A percentile compares a stretch with the other conserved stretches of the same genome.
Evolutionary conservation across 1,139 yeast genomes (phyloP).

Genomic region (Lodderomyces margitis): DNA sequence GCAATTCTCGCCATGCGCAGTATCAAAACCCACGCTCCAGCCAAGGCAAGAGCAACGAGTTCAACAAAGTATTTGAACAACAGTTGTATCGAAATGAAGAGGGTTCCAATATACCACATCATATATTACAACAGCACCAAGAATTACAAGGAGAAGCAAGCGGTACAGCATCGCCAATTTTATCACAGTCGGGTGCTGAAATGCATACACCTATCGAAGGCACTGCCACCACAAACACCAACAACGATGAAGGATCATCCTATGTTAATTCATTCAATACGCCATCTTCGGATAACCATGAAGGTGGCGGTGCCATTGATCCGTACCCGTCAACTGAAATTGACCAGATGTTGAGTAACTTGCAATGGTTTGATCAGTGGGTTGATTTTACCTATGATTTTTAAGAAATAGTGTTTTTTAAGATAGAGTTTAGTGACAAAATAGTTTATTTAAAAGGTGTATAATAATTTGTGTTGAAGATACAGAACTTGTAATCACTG

Average conservation of each 20-base stretch:
- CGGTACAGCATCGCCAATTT: not conserved
- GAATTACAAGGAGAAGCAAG: not conserved
- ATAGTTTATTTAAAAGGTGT: too few relatives aligned
- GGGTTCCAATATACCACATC: not conserved
- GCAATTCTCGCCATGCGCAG: not conserved
- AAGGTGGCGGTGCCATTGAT: constrained; percentile 10
- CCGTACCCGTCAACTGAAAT: constrained; percentile 17
- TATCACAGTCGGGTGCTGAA: not conserved
- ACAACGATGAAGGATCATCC: not conserved
- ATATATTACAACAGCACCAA: not conserved
- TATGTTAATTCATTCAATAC: constrained; percentile 6
- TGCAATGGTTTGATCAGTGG: constrained; percentile 61
- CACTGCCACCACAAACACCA: too few relatives aligned
- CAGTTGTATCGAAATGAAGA: constrained; percentile 19
- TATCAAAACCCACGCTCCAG: not conserved
- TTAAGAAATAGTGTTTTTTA: not conserved
- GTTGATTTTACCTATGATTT: constrained; percentile 29
- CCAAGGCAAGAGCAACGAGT: constrained; percentile 16
- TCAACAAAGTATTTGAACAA: constrained; percentile 22
- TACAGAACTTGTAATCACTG: too few relatives aligned
- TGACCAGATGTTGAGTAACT: constrained; percentile 39
- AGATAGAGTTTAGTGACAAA: not conserved
- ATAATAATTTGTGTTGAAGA: too few relatives aligned
- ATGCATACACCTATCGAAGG: not conserved
- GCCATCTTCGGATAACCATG: constrained; percentile 7